These are phyloP conservation scores for Picea abies DNA, from an alignment of 83 land plant species.

Conservation along the genomic window DNA sequence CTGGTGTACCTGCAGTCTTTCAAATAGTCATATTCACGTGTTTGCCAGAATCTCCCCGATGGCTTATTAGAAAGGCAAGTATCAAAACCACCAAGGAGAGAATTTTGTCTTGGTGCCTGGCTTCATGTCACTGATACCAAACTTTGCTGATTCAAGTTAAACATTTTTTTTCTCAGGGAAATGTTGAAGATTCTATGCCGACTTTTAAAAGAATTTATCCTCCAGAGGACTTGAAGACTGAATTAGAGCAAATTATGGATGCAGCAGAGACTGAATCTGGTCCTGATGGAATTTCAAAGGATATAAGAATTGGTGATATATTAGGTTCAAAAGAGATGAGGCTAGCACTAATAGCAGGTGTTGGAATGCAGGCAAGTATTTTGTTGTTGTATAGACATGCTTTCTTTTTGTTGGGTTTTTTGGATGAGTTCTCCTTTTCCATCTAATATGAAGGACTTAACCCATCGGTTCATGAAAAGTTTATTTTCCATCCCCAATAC, in stretches of 20 bases:
- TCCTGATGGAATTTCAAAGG: not conserved
- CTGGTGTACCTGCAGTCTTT: too few species aligned
- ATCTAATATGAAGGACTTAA: too few species aligned
- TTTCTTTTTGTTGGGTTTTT: not conserved
- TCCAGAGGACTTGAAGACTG: slow-evolving; percentile 16
- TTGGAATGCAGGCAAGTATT: slow-evolving; percentile 17
- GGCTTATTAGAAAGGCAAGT: slow-evolving; percentile 9
- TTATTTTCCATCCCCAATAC: too few species aligned
- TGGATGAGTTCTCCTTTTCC: too few species aligned
- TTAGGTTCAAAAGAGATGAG: slow-evolving; percentile 15
- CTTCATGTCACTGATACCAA: not conserved
- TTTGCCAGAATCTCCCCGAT: too few species aligned
- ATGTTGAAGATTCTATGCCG: slow-evolving; percentile 40
- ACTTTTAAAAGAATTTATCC: slow-evolving; percentile 60
- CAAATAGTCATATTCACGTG: too few species aligned
- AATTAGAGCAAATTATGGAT: slow-evolving; percentile 1
- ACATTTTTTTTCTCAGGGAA: slow-evolving; percentile 12
- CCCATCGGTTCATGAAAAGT: too few species aligned
- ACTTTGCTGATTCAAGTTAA: not conserved
- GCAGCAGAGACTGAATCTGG: not conserved
- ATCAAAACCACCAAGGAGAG: not conserved
- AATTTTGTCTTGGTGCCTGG: not conserved
- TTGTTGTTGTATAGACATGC: not conserved
- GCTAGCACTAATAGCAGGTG: slow-evolving; percentile 16
- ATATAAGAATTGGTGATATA: slow-evolving; percentile 16